Evolutionary conservation across 2,329 filamentous ascomycete genomes (phyloP), one percentile per base, ranked within the genome.

Genomic region (Lachnellula arida): DNA sequence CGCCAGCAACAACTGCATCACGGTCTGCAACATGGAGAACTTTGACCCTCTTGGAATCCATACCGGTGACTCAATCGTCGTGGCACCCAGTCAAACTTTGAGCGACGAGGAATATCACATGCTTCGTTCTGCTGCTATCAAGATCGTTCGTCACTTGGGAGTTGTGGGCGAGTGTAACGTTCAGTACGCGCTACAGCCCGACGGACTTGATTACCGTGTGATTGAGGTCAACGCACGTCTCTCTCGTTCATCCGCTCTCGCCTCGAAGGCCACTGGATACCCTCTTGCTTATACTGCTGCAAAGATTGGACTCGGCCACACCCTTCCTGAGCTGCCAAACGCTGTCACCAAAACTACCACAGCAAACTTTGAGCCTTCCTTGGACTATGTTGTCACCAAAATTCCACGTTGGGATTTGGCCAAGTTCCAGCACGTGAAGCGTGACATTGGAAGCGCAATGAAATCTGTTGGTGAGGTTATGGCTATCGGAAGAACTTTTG

Each of bases 31-130:
- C 78, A 95, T 95, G 90, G 91, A 96, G 75, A 97, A 97, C 81
- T 97, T 97, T 68, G 94, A 97, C 70, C 94, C 94, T 63, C 84
- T 99, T 39, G 94, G 94, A 69, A 95, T 96, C 54, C 94, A 99
- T 76, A 99, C 94, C 47, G 94, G 94, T 76, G 94, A 99, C 79
- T 97, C 92, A 67, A 99, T 99, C 68, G 94, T 99, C 61, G 93
- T 97, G 58, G 94, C 94, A 42, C 94, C 94, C 49, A 94, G 89
- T 76, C 94, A 99, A 77, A 99, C 94, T 23, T 80, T 99, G 69
- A 96, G 89, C 69, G 94, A 99, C 67, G 94, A 97, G 78, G 94
- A 99, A 75, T 99, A 97, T 74, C 92, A 99, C 79, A 97, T 99
- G 94, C 89, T 99, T 66, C 91, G 94, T 68, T 91, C 91, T 43